Evolutionary conservation across 1,284 basidiomycete genomes (phyloP).

Genomic region (Flammula alnicola): DNA sequence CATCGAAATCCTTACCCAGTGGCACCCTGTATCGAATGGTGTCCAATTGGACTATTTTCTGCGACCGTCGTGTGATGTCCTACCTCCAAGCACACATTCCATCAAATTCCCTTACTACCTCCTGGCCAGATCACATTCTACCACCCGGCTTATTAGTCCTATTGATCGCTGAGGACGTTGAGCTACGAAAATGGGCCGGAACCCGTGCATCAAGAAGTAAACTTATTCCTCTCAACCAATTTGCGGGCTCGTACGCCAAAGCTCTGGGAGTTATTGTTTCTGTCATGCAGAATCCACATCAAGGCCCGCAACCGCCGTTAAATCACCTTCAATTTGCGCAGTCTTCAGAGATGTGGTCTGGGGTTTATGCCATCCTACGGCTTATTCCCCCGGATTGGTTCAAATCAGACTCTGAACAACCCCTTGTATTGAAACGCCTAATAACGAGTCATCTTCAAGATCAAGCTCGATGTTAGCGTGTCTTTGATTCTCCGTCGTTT

Average conservation of each 20-base stretch:
- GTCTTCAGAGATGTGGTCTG: constrained; percentile 52
- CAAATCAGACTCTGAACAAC: constrained; percentile 37
- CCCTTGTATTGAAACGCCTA: constrained; percentile 52
- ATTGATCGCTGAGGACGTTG: constrained; percentile 51
- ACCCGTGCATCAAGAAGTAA: constrained; percentile 47
- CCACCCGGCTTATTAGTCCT: constrained; percentile 67
- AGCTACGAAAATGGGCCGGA: constrained; percentile 64
- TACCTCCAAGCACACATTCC: constrained; percentile 49
- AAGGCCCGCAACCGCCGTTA: not conserved
- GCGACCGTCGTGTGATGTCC: constrained; percentile 51
- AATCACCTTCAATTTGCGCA: constrained; percentile 13
- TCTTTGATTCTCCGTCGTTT: constrained; percentile 10
- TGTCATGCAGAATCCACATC: constrained; percentile 19
- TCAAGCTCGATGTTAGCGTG: constrained; percentile 61
- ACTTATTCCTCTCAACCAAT: constrained; percentile 53
- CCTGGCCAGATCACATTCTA: constrained; percentile 62
- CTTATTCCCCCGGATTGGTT: constrained; percentile 55
- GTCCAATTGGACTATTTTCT: constrained; percentile 66
- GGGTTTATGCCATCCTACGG: constrained; percentile 52
- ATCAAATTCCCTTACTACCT: constrained; percentile 41
- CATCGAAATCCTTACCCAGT: constrained; percentile 28
- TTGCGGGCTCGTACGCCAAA: constrained; percentile 48
- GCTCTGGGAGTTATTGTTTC: constrained; percentile 45
- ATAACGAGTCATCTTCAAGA: constrained; percentile 68
- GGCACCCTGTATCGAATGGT: constrained; percentile 63